Evolutionary conservation across 2,329 filamentous ascomycete genomes (phyloP), one percentile per base, ranked within the genome.

Genomic region (Beauveria bassiana): DNA sequence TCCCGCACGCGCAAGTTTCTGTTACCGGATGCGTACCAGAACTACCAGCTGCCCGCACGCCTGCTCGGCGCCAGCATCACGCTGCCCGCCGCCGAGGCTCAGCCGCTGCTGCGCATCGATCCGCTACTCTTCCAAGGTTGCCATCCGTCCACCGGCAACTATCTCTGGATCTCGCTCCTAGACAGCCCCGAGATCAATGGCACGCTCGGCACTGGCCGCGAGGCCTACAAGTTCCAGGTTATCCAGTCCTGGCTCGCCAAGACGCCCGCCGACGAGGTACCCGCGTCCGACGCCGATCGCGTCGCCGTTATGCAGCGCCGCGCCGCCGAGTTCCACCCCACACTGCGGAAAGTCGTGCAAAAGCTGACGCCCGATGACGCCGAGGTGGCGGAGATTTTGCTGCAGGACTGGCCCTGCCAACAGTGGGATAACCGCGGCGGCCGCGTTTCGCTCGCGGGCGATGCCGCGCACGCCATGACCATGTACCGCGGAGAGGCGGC

Each of bases 391-490:
- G 71, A 75, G 38, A 70, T 76, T 3, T 70, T 70, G 3, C 62
- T 75, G 3, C 69, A 71, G 45, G 75, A 78, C 64, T 72, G 75
- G 63, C 74, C 73, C 0, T 71, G 68, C 28, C 70, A 69, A 1
- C 66, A 69, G 7, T 81, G 79, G 78, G 70, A 77, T 62, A 77
- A 77, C 53, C 68, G 66, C 14, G 67, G 69, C 46, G 80, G 79
- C 3, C 71, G 73, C 1, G 75, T 80, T 3, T 79, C 79, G 1
- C 68, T 85, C 1, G 72, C 78, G 4, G 82, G 82, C 3, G 82
- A 85, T 66, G 77, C 81, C 2, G 81, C 81, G 0, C 81, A 85
- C 68, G 78, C 81, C n/a, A 84, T 85, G 81, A 82, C 80, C 34
- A 82, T 83, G 80, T 82, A 72, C 58, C 70, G 75, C 18, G 75